Base-by-base conservation (phyloP, 176 grass and related monocot species). In the Metroxylon sagu region DNA sequence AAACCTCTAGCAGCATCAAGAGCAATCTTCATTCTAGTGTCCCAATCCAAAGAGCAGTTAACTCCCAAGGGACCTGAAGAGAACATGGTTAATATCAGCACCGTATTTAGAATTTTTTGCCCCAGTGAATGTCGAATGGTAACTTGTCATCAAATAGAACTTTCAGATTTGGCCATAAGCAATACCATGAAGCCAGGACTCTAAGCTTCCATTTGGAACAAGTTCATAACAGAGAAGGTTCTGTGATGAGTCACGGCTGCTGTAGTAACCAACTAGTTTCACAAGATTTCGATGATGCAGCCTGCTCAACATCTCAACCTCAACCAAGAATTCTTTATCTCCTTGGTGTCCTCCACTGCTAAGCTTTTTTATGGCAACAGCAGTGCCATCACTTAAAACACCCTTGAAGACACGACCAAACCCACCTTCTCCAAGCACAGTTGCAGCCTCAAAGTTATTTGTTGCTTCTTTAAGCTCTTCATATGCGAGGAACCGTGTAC, bases 221-320 rank as follows among this genome's bases (percentile, higher is more conserved):
- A 98, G 88, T 67, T 98, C 94, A 10, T 98, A 98, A 67, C 94
- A 98, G 56, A 98, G 84, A 77, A 98, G 83, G 60, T 75, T 98
- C 54, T 88, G 87, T 59, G 70, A 85, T 27, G 74, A 80, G 25
- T 98, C 94, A 35, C 79, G 85, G 68, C 25, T 79, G 66, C 84
- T 85, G 74, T 92, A 98, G 65, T 92, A 98, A 56, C 94, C 94
- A 79, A 93, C 76, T 57, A 98, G 79, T 82, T 98, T 98, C 61
- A 98, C 94, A 79, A 98, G 89, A 80, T 98, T 98, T 26, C 94
- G 79, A 54, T 98, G 94, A 65, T 98, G 94, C 67, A 98, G 78
- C 60, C 88, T 87, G 85, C 94, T 98, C 65, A 98, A 72, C 94
- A 98, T 98, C 75, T 98, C 88, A 70, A 98, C 94, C 79, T 98